phyloP scores from a whole-genome alignment of 306 rosid species.

The Canavalia ensiformis region DNA sequence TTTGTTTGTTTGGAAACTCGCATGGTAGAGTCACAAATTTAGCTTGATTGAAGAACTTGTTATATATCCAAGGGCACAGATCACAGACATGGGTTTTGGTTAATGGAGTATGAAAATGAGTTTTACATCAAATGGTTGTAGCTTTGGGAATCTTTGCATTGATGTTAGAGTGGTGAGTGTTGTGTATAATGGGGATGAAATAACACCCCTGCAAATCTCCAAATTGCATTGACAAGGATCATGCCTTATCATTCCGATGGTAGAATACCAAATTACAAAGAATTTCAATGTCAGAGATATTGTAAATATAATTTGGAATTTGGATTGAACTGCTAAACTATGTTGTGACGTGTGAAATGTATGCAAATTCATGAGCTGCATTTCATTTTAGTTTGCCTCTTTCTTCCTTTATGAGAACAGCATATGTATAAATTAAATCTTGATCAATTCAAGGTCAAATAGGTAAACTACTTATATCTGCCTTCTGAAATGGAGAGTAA shows the following conservation, averaged over 20 bases:
- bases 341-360: conserved; percentile 4
- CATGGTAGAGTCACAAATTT: conserved; percentile 31
- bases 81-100: conserved; percentile 2
- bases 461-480: not conserved
- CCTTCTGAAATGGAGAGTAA: not conserved
- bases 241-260: conserved; percentile 5
- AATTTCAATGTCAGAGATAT: not conserved
- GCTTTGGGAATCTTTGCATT: conserved; percentile 37
- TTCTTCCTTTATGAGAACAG: not conserved
- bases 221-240: conserved; percentile 13
- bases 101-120: not conserved
- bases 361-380: not conserved
- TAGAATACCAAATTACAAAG: conserved; percentile 9
- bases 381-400: conserved; percentile 11
- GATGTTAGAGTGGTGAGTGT: not conserved
- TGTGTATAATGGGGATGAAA: conserved; percentile 25
- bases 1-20: conserved; percentile 54
- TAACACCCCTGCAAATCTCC: not conserved
- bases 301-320: conserved; percentile 9
- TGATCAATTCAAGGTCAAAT: conserved; percentile 5
- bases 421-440: not conserved
- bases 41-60: not conserved
- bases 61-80: not conserved
- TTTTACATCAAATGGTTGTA: conserved; percentile 1
- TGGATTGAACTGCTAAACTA: not conserved